These are phyloP conservation scores for Scheffersomyces ergatensis DNA, from an alignment of 805 yeast genomes.

Conservation along the genomic window DNA sequence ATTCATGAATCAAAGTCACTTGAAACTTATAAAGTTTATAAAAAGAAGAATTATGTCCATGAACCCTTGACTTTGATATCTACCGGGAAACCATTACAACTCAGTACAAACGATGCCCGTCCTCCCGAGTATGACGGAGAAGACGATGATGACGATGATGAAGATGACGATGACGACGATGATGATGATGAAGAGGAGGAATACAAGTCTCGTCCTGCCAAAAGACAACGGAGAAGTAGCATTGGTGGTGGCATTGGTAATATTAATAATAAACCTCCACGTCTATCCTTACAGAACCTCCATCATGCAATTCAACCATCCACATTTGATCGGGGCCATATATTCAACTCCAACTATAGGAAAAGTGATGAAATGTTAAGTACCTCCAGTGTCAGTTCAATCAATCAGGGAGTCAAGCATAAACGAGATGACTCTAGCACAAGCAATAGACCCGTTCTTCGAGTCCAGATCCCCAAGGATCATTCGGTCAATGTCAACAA, in stretches of 20 bases:
- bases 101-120: not conserved
- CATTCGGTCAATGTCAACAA: conserved; percentile 12
- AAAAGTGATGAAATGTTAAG: not conserved
- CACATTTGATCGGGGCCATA: not conserved
- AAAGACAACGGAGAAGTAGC: not conserved
- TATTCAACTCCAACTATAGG: not conserved
- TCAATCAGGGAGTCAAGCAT: not conserved
- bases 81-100: conserved; percentile 7
- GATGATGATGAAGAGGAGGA: conserved; percentile 9
- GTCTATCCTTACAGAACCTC: not conserved
- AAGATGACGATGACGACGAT: conserved; percentile 27
- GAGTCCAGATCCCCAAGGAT: conserved; percentile 65
- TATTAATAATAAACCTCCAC: not conserved
- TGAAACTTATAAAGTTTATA: conserved; percentile 62
- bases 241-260: too few relatives aligned
- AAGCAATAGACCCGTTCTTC: conserved; percentile 49
- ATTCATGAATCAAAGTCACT: conserved; percentile 61
- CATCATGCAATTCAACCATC: not conserved
- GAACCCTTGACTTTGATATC: conserved; percentile 9
- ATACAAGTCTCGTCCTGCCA: not conserved
- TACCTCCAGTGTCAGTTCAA: not conserved
- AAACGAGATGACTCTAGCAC: not conserved
- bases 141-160: conserved; percentile 17
- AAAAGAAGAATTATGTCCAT: conserved; percentile 29
- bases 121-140: conserved; percentile 9